Base-by-base conservation (phyloP, 176 grass and related monocot genomes). In the Oryza nivara region DNA sequence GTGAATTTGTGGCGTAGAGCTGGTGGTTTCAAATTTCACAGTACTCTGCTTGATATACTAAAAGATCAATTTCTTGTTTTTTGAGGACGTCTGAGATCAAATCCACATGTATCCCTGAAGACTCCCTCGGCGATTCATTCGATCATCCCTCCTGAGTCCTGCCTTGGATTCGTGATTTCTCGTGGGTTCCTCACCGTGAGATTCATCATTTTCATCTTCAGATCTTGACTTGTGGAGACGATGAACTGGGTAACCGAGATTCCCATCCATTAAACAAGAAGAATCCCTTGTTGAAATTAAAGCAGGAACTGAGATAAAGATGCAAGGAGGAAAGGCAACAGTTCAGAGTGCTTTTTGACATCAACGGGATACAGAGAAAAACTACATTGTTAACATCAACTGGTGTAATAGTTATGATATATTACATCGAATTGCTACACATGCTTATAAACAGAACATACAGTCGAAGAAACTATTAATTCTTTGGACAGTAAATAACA, bases 371-470 rank as follows among this genome's bases (percentile, higher is more conserved):
- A 82, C 79, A 86, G 41, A 25, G 35, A 56, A 68, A 54, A 69
- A 70, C 20, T 86, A 79, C 48, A 80, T 23, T 56, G 26, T 92
- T 83, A 56, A 88, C 83, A 92, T 75, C 74, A 89, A 83, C 66
- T 65, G 81, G 26, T 54, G 51, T 66, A 72, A 34, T 64, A 65
- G 82, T 70, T 66, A 10, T 79, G 68, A 88, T 86, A 92, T 79
- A 86, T 85, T 89, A 86, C 86, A 85, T 73, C 41, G 20, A 75
- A 13, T 72, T 82, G 5, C 88, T 87, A 89, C 51, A 79, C 36
- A 86, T 87, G 54, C 72, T 84, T 89, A 81, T 77, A 86, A 83
- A 75, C 91, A 84, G 86, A 83, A 75, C 90, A 81, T 87, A 80
- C 71, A 82, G 75, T 74, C 26, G 51, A 88, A 82, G 60, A 30